Base-by-base conservation (phyloP, 768 basidiomycete genomes). In the Russula dissimulans region DNA sequence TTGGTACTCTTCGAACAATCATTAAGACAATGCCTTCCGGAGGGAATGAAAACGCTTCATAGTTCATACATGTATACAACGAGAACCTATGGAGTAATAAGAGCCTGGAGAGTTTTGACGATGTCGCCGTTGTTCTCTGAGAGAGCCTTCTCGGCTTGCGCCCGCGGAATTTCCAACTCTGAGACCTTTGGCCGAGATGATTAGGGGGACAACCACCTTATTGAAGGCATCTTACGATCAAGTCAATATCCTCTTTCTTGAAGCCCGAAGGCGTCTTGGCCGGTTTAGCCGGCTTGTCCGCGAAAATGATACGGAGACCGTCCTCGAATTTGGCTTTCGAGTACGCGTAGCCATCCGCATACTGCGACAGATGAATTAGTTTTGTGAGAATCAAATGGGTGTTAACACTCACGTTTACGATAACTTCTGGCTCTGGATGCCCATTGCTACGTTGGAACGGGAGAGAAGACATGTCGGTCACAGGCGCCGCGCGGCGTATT, bases 241-340 rank as follows among this genome's bases (percentile, higher is more conserved):
- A 63, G 52, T 88, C 85, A 1, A 87, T 71, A 65, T 87, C 85
- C 61, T 85, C 85, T 38, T 78, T 75, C 68, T 85, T 85, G 7
- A 76, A 69, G 4, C 69, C 55, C 50, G 74, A 69, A 5, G 70
- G 62, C 0, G 71, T 59, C 60, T 80, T 81, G 5, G 73, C 59
- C 4, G 75, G 63, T 63, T 82, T 85, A 17, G 70, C 60, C n/a
- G 78, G 78, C 0, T 79, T 71, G 61, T 79, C 83, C 44, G 86
- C 84, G 41, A 87, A 74, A 48, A 85, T 79, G n/a, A 75, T 60
- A 17, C 78, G 76, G 67, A 81, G 83, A 8, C 82, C 84, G 56
- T 85, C 83, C 63, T 85, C 84, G 72, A 88, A 75, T 68, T 81
- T 83, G 54, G 77, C 74, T 69, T 87, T 88, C 29, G 81, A 81